Base-by-base conservation (phyloP, 176 grass and related monocot genomes). In the Carex kokanica region DNA sequence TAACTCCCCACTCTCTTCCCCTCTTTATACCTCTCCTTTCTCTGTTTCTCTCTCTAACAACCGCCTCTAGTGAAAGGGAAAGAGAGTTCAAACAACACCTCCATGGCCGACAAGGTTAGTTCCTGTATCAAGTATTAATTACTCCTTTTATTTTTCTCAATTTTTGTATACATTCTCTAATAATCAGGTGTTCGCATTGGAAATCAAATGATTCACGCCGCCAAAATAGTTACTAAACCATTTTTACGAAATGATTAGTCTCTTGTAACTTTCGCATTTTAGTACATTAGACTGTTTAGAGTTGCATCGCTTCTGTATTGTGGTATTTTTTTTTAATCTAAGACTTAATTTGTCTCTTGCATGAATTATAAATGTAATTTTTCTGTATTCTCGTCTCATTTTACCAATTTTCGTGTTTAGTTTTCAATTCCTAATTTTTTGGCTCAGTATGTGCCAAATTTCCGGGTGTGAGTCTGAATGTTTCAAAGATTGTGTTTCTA, bases 31-130 rank as follows among this genome's bases (percentile, higher is more conserved):
- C 36, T 2, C 3, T 9, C 16, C 7, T 84, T 45, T 60, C 31
- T 32, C 54, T 23, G 34, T 80, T 29, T 72, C 31, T 18, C 31
- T 59, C 2, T 34, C 8, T 67, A 14, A 14, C 38, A 17, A 34
- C 47, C 74, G 57, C 87, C 85, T 70, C 23, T 47, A 60, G 24
- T 53, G 7, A 21, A 32, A 81, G 3, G 27, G 54, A 5, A 32
- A 41, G 74, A 18, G 36, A 55, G 62, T 23, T 52, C 71, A 27
- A 27, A 67, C 7, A 58, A 58, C 15, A 17, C 60, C 27, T n/a
- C 92, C 41, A 85, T 97, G 91, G 89, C 86, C 36, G 94, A 90
- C 53, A 92, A 92, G 86, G 79, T 87, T 78, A 79, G 38, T 3
- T 10, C 13, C 24, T 2, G 25, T 29, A 13, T 70, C 60, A 7